Evolutionary conservation across 768 basidiomycete species (phyloP).

Genomic region (Lentinula boryana): DNA sequence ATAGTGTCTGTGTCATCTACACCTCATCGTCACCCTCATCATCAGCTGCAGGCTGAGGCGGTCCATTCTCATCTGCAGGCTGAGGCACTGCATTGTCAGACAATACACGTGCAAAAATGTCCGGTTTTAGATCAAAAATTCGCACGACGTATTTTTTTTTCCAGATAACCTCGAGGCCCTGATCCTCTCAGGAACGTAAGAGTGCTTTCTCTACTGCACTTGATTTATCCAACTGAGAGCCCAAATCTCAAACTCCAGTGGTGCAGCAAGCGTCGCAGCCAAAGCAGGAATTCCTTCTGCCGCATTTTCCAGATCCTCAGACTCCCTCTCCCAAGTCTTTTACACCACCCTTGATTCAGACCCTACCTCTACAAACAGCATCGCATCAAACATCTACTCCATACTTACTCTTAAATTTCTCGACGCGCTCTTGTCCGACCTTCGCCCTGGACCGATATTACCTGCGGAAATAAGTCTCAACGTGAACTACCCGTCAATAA

Average conservation of each 20-base stretch:
- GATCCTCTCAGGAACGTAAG: background rate
- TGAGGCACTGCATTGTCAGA: too few relatives aligned
- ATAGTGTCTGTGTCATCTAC: too few relatives aligned
- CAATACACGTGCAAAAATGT: too few relatives aligned
- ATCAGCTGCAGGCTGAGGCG: too few relatives aligned
- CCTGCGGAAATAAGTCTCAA: conserved; percentile 37
- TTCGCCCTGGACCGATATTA: conserved; percentile 25
- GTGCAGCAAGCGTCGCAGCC: conserved; percentile 44
- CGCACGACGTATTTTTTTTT: too few relatives aligned
- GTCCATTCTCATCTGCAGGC: too few relatives aligned
- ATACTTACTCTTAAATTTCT: conserved; percentile 35
- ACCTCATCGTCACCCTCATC: too few relatives aligned
- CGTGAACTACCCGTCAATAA: conserved; percentile 42
- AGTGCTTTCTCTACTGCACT: background rate
- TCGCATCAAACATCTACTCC: conserved; percentile 36
- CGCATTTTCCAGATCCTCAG: conserved; percentile 35
- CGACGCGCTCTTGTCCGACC: conserved; percentile 20
- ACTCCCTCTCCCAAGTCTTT: conserved; percentile 35
- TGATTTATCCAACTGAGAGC: background rate
- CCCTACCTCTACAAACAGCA: conserved; percentile 25
- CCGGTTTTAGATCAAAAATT: too few relatives aligned
- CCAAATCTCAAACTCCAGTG: conserved; percentile 22
- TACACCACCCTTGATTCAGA: conserved; percentile 40
- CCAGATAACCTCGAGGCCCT: conserved; percentile 15
- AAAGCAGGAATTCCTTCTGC: conserved; percentile 42